Evolutionary conservation across 306 rosid species (phyloP), one percentile per base, ranked within the genome.

Genomic region (Spatholobus suberectus): DNA sequence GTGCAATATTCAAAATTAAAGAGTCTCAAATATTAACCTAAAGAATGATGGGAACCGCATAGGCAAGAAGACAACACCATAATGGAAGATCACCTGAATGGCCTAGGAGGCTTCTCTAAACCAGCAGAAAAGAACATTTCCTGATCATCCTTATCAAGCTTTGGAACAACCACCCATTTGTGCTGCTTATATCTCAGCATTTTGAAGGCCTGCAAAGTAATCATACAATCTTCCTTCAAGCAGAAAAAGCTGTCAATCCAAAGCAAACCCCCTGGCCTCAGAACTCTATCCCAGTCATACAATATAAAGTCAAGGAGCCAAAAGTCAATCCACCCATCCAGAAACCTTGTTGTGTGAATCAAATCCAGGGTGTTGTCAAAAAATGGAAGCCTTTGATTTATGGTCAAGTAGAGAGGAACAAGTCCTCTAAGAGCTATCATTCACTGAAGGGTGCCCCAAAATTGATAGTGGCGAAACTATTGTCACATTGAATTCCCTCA

Each of bases 211-310:
- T 89, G 65, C 89, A n/a, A 93, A 77, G 67, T 93, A 93, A 73
- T 81, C 92, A 86, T 82, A 83, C 86, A 86, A 79, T 93, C 96
- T 78, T 89, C 90, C 63, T 90, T 85, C 83, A 83, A 69, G 76
- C 96, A 91, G 54, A 93, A 93, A 88, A 91, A 91, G 72, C 93
- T 87, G 24, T 91, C 97, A 82, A 93, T 86, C 97, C 97, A 93
- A 21, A 93, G 75, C 84, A 93, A 79, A 21, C 97, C 96, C 5
- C 97, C 94, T 6, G 97, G 97, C 81, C 94, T 91, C 76, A 93
- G 27, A 81, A 89, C 94, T 69, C 94, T 90, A 54, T 91, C 96
- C 96, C 96, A 91, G 63, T 93, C 97, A 80, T 79, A 90, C 88
- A 93, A 35, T 9, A 93, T 78, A 73, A 93, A 93, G 38, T 93